Conservation (phyloP, 495 filamentous ascomycete genomes). For the Daldinia loculata region DNA sequence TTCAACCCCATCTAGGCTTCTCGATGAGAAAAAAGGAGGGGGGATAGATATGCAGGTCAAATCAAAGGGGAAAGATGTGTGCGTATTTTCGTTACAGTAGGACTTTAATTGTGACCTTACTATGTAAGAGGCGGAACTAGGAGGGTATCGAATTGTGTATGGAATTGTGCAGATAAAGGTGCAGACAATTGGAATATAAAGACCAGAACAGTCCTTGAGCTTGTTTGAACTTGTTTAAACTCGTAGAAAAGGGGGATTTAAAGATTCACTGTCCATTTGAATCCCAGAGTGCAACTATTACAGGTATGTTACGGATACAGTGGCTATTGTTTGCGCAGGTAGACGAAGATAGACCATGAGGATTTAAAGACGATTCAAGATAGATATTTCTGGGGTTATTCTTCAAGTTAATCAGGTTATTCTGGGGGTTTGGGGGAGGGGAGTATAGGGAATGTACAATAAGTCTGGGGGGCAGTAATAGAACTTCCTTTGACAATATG, state of each 20-base stretch:
- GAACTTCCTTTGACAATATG: not conserved
- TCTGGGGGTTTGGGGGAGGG: not conserved
- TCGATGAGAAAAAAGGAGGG: not conserved
- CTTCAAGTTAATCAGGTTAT: not conserved
- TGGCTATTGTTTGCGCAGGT: not conserved
- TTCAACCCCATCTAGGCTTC: conserved; percentile 30
- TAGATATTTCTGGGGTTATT: not conserved
- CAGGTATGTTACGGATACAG: conserved; percentile 5
- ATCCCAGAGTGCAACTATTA: not conserved
- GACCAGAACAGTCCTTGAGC: not conserved
- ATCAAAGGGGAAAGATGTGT: conserved; percentile 33
- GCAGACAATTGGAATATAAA: not conserved
- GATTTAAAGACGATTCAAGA: not conserved
- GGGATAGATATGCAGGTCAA: conserved; percentile 35
- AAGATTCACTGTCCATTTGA: not conserved
- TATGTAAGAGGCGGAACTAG: conserved; percentile 2
- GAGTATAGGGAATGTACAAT: not conserved
- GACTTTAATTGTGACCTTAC: conserved; percentile 7
- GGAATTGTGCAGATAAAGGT: not conserved
- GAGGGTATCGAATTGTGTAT: not conserved
- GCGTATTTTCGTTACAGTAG: conserved; percentile 25
- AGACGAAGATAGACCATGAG: conserved; percentile 1
- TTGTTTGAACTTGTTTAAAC: not conserved
- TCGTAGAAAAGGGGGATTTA: not conserved
- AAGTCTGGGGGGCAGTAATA: not conserved